Conservation (phyloP, 2,329 filamentous ascomycete species). For the Pseudogymnoascus sp. region DNA sequence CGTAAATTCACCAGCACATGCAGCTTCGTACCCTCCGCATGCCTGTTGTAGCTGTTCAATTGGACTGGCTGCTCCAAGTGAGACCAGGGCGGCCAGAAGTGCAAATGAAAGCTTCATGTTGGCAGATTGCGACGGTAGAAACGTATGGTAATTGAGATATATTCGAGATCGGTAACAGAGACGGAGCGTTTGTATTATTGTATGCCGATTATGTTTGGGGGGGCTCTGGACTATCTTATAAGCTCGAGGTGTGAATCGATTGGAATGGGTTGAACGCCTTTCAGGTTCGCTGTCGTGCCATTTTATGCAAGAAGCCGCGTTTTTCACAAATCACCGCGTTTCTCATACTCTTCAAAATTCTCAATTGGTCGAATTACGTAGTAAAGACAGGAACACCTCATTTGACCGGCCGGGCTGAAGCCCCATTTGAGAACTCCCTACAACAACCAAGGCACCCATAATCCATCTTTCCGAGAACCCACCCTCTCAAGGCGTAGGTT, state of each 20-base stretch:
- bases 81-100: background rate
- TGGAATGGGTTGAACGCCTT: background rate
- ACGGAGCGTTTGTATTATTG: background rate
- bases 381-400: background rate
- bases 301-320: background rate
- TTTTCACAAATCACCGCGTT: background rate
- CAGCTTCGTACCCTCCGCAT: background rate
- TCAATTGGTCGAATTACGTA: background rate
- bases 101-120: background rate
- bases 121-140: background rate
- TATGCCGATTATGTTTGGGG: no score
- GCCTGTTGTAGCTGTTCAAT: background rate
- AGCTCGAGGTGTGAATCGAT: background rate
- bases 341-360: background rate
- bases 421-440: background rate
- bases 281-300: background rate
- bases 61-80: background rate
- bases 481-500: background rate
- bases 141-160: background rate
- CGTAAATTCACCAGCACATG: background rate
- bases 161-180: background rate
- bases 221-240: background rate
- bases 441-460: background rate
- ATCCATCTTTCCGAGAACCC: background rate
- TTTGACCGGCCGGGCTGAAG: background rate